phyloP scores from a whole-genome alignment of 2,329 filamentous ascomycete genomes.

The Hymenotorrendiella dingleyae region DNA sequence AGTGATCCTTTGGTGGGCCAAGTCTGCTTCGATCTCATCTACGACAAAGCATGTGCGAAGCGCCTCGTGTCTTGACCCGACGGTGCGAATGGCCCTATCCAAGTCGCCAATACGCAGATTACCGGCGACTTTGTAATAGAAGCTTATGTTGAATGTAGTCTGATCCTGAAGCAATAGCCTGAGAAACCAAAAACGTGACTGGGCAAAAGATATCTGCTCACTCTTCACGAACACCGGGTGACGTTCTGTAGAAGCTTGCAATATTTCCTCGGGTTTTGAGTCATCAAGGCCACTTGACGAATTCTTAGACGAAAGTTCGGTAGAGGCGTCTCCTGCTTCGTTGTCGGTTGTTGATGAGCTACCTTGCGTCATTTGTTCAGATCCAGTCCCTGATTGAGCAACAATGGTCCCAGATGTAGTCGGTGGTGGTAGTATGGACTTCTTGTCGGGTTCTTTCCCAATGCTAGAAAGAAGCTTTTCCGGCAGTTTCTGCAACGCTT shows the following conservation, averaged over 20 bases:
- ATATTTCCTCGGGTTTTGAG: neutral
- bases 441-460: too few relatives aligned
- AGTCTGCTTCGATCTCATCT: neutral
- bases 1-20: neutral
- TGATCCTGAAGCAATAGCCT: conserved; percentile 1
- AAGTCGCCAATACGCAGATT: neutral
- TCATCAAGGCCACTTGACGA: too few relatives aligned
- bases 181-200: conserved; percentile 7
- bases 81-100: conserved; percentile 1
- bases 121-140: neutral
- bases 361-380: too few relatives aligned
- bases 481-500: too few relatives aligned
- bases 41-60: conserved; percentile 5
- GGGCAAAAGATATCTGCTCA: conserved; percentile 3
- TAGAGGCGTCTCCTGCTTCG: too few relatives aligned
- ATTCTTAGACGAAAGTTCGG: too few relatives aligned
- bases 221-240: neutral
- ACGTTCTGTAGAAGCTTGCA: too few relatives aligned
- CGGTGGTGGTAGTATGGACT: too few relatives aligned
- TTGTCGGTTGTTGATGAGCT: too few relatives aligned
- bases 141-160: conserved; percentile 4
- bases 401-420: too few relatives aligned
- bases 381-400: too few relatives aligned
- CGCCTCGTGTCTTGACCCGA: conserved; percentile 2
- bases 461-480: too few relatives aligned